phyloP scores from a whole-genome alignment of 23 red algal species.

The Agarophyton chilense region DNA sequence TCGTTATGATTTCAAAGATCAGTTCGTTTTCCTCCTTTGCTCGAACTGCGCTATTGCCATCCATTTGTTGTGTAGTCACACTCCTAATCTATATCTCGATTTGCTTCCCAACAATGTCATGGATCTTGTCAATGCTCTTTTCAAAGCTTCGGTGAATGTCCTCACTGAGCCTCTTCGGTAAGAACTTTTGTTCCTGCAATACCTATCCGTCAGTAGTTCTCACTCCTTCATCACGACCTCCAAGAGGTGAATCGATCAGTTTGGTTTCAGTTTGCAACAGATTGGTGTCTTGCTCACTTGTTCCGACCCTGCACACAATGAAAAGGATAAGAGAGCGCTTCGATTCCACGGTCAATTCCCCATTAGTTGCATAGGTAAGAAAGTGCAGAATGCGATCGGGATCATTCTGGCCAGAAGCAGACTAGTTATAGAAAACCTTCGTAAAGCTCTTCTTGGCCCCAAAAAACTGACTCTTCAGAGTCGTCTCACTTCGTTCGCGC shows the following conservation, averaged over 20 bases:
- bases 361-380: background rate
- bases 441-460: background rate
- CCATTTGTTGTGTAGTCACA: background rate
- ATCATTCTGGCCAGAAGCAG: constrained; percentile 23
- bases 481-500: background rate
- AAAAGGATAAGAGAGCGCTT: background rate
- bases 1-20: background rate
- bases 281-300: background rate
- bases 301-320: constrained; percentile 10
- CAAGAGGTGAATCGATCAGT: background rate
- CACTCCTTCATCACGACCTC: constrained; percentile 1
- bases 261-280: background rate
- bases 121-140: no score
- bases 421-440: background rate
- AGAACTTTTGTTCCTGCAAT: no score
- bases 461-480: background rate
- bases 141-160: no score
- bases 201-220: no score
- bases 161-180: no score
- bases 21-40: background rate
- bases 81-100: background rate
- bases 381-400: background rate
- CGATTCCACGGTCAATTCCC: background rate
- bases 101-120: background rate
- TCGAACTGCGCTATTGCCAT: background rate